Conservation (phyloP, 2,329 filamentous ascomycete species). For the Malbranchea cinnamomea region DNA sequence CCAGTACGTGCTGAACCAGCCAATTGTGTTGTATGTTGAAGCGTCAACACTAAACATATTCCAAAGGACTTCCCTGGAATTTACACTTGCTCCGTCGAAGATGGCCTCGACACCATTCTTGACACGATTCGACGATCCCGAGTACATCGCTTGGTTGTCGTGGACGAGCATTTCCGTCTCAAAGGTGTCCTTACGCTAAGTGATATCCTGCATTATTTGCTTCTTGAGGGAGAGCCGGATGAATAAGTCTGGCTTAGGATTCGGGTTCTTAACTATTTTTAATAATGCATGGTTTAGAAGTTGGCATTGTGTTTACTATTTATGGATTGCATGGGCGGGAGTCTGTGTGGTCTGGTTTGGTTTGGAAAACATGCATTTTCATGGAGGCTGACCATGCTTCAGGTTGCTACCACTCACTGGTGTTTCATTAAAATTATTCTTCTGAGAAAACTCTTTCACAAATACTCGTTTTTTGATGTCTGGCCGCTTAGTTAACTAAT, state of each 20-base stretch:
- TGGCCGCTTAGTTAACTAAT: too few relatives aligned
- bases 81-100: conserved; percentile 84
- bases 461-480: too few relatives aligned
- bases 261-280: conserved; percentile 13
- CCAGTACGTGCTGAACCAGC: conserved; percentile 37
- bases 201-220: conserved; percentile 89
- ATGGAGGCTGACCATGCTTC: too few relatives aligned
- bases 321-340: too few relatives aligned
- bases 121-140: conserved; percentile 91
- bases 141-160: conserved; percentile 82
- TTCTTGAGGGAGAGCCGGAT: conserved; percentile 62
- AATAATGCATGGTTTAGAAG: not conserved
- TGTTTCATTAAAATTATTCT: too few relatives aligned
- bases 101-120: conserved; percentile 88
- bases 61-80: conserved; percentile 77
- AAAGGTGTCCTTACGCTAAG: conserved; percentile 85
- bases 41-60: not conserved
- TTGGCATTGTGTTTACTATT: conserved; percentile 2
- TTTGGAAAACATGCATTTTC: too few relatives aligned
- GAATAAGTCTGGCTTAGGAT: too few relatives aligned
- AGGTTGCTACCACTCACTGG: too few relatives aligned
- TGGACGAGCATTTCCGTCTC: conserved; percentile 76
- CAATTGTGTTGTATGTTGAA: not conserved
- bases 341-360: too few relatives aligned
- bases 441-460: too few relatives aligned